phyloP scores from a whole-genome alignment of 352 stramenopile species.

The Globisporangium radiosum region DNA sequence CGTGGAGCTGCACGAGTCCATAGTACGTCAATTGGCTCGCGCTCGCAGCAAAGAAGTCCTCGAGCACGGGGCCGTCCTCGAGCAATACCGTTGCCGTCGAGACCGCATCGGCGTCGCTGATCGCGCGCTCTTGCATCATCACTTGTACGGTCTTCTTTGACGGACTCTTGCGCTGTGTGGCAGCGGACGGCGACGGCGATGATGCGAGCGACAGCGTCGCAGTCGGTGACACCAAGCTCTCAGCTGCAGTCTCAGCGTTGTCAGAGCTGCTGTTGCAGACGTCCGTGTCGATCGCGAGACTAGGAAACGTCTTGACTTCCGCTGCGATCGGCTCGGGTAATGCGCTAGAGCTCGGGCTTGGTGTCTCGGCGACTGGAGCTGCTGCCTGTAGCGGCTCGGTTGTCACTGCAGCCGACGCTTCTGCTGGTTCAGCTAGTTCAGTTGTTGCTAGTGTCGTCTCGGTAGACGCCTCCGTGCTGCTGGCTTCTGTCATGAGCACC shows the following conservation, averaged over 20 bases:
- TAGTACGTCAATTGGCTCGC: slow-evolving; percentile 94
- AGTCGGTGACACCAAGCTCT: too few species aligned
- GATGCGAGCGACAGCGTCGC: neutral
- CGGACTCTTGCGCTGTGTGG: slow-evolving; percentile 46
- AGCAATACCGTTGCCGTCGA: slow-evolving; percentile 52
- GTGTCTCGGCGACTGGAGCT: slow-evolving; percentile 6
- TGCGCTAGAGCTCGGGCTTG: neutral
- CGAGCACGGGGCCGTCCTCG: slow-evolving; percentile 72
- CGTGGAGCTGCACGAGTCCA: slow-evolving; percentile 90
- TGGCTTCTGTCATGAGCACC: slow-evolving; percentile 56
- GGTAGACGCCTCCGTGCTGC: neutral
- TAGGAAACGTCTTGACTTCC: too few species aligned
- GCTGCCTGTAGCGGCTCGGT: slow-evolving; percentile 2
- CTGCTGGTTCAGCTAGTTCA: neutral
- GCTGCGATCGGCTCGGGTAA: too few species aligned
- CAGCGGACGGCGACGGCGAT: slow-evolving; percentile 10
- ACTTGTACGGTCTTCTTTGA: slow-evolving; percentile 62
- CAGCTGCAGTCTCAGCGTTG: slow-evolving; percentile 10
- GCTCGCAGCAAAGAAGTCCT: slow-evolving; percentile 89
- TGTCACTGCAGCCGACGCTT: neutral
- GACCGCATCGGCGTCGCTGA: slow-evolving; percentile 58
- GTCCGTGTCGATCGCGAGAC: slow-evolving; percentile 37
- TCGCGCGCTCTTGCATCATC: slow-evolving; percentile 73
- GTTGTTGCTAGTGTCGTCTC: too few species aligned
- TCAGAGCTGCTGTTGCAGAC: neutral